Base-by-base conservation (phyloP, 768 basidiomycete species). In the Stropharia rugosoannulata region DNA sequence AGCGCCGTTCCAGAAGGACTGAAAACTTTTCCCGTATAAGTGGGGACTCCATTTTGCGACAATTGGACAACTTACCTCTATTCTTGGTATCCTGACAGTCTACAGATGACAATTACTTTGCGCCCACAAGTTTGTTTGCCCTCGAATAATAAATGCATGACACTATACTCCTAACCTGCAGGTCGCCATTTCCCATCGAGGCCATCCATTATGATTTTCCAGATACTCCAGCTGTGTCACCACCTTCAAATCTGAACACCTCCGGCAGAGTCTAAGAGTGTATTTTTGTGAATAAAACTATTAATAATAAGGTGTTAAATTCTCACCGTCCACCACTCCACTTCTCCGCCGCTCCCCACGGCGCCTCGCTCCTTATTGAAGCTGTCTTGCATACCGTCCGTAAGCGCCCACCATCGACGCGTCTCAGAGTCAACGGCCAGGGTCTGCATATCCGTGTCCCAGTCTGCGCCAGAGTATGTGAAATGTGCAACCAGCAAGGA, bases 331-430 rank as follows among this genome's bases (percentile, higher is more conserved):
- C 84, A 84, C 90, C 90, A 92, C 55, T 89, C 86, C 11, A 84
- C 70, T 4, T 80, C 82, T 19, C 76, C 77, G 10, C 82, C 88
- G 57, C 88, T 90, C 13, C 89, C 89, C 5, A 74, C 75, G 4
- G 89, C 89, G 38, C 81, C 87, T 3, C 81, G 76, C 29, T 32
- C 29, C 5, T 32, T 10, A n/a, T 84, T 76, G 41, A 91, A 82
- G 63, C 84, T 87, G 68, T 86, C 82, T 69, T 93, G 90, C 89
- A 92, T 89, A 4, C 64, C 73, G 66, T 90, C 90, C 0, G 88
- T 91, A 42, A 90, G 66, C 61, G 75, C 71, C 90, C 90, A 91
- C 90, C 90, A 92, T 56, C 79, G 67, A 66, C 78, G 79, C n/a
- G 89, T 92, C 64, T 86, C 83, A 13, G 80, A 75, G 64, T 89